Base-by-base conservation (phyloP, 1,284 basidiomycete genomes). In the Coniferiporia sulphurascens region DNA sequence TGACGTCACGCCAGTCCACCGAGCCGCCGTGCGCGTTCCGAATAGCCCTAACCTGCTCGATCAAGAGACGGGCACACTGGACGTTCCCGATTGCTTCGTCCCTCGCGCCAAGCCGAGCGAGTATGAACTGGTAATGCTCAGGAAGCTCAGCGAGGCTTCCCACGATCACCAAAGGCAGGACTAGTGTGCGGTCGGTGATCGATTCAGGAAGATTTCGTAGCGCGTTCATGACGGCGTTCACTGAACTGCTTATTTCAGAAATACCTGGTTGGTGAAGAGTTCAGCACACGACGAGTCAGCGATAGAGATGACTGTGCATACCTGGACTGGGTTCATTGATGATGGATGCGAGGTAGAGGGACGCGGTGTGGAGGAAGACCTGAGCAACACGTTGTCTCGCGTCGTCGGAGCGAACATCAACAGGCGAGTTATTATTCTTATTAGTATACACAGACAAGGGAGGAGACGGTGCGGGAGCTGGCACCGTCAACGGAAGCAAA, bases 271-370 rank as follows among this genome's bases (percentile, higher is more conserved):
- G 57, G 19, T 56, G 27, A 48, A 56, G 48, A 63, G 48, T 58
- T 45, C 48, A 55, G 32, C 55, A 58, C 17, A 53, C 34, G 15
- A n/a, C 19, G 43, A 55, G n/a, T n/a, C n/a, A n/a, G n/a, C n/a
- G n/a, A n/a, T n/a, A n/a, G n/a, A 27, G 44, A 10, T 7, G 46
- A 55, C 27, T 27, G 27, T 21, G 22, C 79, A 65, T 72, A 89
- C 87, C 84, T 66, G 85, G 82, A 62, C 80, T 78, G 10, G 86
- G 74, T 35, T 84, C 87, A 64, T 81, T 87, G 58, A 89, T 70
- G 22, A 93, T 80, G 13, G 83, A 86, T 66, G 89, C 80, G 63
- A 92, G 75, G 68, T 87, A 89, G 56, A 91, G 71, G 58, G 85
- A 64, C 3, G 85, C 85, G 4, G 84, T 73, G 70, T 91, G 88